A percentile compares a stretch with the other conserved stretches of the same genome.
phyloP scores from a whole-genome alignment of 2,329 filamentous ascomycete species.

The Fusarium agapanthi region DNA sequence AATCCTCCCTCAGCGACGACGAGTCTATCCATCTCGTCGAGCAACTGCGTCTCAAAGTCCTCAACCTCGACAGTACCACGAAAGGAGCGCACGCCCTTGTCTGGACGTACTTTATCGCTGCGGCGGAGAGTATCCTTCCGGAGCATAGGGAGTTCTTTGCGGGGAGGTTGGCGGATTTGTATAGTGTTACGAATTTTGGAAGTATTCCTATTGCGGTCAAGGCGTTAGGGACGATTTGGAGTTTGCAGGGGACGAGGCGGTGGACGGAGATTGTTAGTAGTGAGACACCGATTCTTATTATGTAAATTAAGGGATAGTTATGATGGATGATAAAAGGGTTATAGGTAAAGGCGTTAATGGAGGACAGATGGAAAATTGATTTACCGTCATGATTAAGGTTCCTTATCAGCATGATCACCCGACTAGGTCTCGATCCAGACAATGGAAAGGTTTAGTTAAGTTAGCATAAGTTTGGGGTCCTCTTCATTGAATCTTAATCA shows the following conservation, averaged over 20 bases:
- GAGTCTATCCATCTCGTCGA: constrained; percentile 45
- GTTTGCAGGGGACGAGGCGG: constrained; percentile 27
- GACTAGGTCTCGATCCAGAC: accelerated
- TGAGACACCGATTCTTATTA: constrained; percentile 43
- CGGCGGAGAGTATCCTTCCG: constrained; percentile 48
- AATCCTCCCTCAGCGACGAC: constrained; percentile 23
- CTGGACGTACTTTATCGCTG: constrained; percentile 53
- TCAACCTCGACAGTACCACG: constrained; percentile 38
- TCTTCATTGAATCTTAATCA: accelerated
- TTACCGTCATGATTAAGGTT: background rate
- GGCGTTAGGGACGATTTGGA: constrained; percentile 48
- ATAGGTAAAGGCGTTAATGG: background rate
- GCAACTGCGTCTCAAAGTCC: constrained; percentile 44
- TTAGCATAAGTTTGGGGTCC: background rate
- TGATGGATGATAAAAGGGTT: background rate
- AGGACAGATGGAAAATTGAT: background rate
- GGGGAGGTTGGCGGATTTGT: constrained; percentile 41
- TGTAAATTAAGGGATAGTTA: constrained; percentile 22
- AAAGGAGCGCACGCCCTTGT: constrained; percentile 51
- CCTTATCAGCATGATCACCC: accelerated
- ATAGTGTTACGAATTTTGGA: constrained; percentile 47
- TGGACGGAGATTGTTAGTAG: constrained; percentile 45
- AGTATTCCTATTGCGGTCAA: constrained; percentile 50
- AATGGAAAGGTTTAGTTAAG: background rate
- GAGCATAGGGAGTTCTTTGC: constrained; percentile 50